A percentile compares a stretch with the other conserved stretches of the same genome.
These are phyloP conservation scores for Monosporascus ibericus DNA, from an alignment of 2,329 filamentous ascomycete genomes.

Conservation along the genomic window DNA sequence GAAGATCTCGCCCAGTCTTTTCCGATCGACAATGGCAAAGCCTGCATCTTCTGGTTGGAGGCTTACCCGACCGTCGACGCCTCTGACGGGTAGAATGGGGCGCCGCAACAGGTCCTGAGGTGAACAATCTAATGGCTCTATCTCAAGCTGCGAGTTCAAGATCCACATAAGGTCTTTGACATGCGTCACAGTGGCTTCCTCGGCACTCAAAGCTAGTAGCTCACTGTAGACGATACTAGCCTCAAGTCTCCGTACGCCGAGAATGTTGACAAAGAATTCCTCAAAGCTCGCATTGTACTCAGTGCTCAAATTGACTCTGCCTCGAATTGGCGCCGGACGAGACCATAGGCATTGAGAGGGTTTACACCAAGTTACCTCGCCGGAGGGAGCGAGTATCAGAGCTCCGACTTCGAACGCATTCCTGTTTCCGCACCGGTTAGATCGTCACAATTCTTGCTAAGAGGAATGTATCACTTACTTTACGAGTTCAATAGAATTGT, in stretches of 20 bases:
- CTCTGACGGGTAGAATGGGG: conserved; percentile 19
- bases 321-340: conserved; percentile 20
- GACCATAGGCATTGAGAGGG: conserved; percentile 29
- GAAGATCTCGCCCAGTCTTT: conserved; percentile 22
- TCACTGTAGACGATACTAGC: conserved; percentile 6
- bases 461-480: background rate
- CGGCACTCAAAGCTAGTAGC: background rate
- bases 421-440: conserved; percentile 1
- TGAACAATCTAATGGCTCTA: background rate
- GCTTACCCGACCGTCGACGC: conserved; percentile 9
- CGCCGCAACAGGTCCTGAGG: background rate
- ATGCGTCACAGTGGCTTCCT: conserved; percentile 7
- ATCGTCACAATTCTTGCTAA: too few species aligned
- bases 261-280: conserved; percentile 1
- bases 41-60: conserved; percentile 3
- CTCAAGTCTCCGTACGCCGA: conserved; percentile 3
- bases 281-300: conserved; percentile 1
- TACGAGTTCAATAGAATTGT: background rate
- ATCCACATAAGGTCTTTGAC: conserved; percentile 25
- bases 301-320: conserved; percentile 17
- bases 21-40: conserved; percentile 31
- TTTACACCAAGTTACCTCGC: conserved; percentile 14
- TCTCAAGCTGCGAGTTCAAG: conserved; percentile 26
- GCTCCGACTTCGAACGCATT: conserved; percentile 5
- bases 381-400: conserved; percentile 6